Evolutionary conservation across 2,329 filamentous ascomycete genomes (phyloP).

Genomic region (Beauveria brongniartii): DNA sequence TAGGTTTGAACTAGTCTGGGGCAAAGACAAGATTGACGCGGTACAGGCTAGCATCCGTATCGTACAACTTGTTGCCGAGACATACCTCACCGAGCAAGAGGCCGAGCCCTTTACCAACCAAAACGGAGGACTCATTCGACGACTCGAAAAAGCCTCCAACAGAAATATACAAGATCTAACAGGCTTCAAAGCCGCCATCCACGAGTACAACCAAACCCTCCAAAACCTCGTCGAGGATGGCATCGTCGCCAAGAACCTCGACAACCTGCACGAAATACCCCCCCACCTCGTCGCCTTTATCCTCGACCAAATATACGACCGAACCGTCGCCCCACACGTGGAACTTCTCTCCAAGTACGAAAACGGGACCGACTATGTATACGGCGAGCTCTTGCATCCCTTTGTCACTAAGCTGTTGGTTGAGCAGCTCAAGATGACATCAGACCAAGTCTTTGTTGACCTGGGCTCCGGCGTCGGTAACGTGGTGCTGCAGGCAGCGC

Average conservation of each 20-base stretch:
- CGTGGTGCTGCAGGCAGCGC: conserved; percentile 84
- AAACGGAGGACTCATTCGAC: conserved; percentile 64
- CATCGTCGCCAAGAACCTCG: conserved; percentile 63
- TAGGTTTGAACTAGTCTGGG: conserved; percentile 58
- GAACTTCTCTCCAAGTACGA: conserved; percentile 78
- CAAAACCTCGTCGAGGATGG: conserved; percentile 58
- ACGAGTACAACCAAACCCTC: conserved; percentile 70
- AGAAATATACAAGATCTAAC: conserved; percentile 54
- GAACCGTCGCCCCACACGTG: conserved; percentile 83
- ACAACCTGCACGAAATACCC: conserved; percentile 59
- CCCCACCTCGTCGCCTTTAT: conserved; percentile 71
- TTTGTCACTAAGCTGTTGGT: conserved; percentile 79
- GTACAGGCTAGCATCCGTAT: conserved; percentile 65
- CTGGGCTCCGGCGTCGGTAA: conserved; percentile 94
- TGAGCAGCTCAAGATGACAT: conserved; percentile 66
- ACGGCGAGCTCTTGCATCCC: conserved; percentile 81
- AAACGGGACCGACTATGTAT: conserved; percentile 86
- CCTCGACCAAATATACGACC: conserved; percentile 79
- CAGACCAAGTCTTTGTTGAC: conserved; percentile 83
- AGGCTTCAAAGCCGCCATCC: conserved; percentile 65
- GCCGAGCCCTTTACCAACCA: conserved; percentile 62
- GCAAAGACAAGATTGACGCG: conserved; percentile 71
- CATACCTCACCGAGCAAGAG: conserved; percentile 68
- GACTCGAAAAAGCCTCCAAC: conserved; percentile 65
- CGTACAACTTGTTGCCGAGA: conserved; percentile 60